A percentile compares a stretch with the other conserved stretches of the same genome.
Conservation (phyloP, 2,329 filamentous ascomycete genomes). For the Penicillium sp. region DNA sequence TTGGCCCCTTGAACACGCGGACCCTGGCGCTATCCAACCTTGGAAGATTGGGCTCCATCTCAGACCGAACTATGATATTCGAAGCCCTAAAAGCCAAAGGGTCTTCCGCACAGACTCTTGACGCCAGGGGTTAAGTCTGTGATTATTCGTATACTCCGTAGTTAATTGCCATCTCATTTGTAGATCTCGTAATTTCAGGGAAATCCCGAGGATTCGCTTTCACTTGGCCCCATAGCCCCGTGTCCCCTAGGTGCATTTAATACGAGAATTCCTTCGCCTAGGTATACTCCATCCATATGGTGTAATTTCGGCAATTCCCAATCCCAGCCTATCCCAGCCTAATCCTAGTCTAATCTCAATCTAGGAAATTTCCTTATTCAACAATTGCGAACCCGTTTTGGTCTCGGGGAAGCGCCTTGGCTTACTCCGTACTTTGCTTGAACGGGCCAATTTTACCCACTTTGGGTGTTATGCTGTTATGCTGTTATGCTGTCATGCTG, state of each 20-base stretch:
- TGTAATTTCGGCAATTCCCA: conserved; percentile 1
- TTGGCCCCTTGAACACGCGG: conserved; percentile 16
- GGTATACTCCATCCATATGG: not conserved
- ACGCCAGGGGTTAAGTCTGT: conserved; percentile 1
- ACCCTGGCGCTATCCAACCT: conserved; percentile 19
- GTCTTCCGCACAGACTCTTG: conserved; percentile 8
- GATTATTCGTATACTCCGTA: not conserved
- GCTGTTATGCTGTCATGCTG: no score
- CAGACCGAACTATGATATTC: conserved; percentile 18
- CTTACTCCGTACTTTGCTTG: not conserved
- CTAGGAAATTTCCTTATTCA: not conserved
- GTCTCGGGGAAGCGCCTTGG: not conserved
- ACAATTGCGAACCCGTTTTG: not conserved
- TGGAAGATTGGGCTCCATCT: conserved; percentile 18
- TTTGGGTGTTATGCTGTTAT: not conserved
- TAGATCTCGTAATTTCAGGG: not conserved
- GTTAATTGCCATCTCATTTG: not conserved
- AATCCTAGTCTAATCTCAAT: no score
- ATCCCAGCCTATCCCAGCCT: not conserved
- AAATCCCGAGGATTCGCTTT: not conserved
- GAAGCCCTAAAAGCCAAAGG: conserved; percentile 14
- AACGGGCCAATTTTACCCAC: not conserved
- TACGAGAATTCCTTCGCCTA: conserved; percentile 5
- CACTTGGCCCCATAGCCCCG: not conserved
- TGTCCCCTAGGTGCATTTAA: not conserved